Base-by-base conservation (phyloP, 140 eudicot species). In the Anethum foeniculum region DNA sequence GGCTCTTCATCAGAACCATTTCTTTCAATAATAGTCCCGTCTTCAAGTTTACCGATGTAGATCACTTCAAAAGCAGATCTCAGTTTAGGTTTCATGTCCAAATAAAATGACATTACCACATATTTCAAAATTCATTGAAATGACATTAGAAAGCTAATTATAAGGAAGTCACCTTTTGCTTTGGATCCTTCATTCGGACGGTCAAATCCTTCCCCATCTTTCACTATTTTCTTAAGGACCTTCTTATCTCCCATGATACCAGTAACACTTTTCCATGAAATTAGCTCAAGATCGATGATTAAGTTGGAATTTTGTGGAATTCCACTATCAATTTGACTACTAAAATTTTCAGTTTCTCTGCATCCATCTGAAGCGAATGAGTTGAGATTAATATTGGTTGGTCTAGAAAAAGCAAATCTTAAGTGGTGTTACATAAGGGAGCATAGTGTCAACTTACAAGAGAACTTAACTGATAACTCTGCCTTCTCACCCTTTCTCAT, bases 401-500 rank as follows among this genome's bases (percentile, higher is more conserved):
- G 72, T 43, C 7, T 1, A 21, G 32, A 9, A 54, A 77, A 43
- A n/a, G 56, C 19, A 74, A 74, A 43, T 7, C 49, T 72, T 36
- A 43, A 4, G 36, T 48, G 16, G 15, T 46, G n/a, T 44, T 72
- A 41, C 14, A 71, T 3, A 12, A 74, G 27, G 75, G 32, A 60
- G 44, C 41, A 73, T 12, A 46, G 79, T 25, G 64, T 64, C 64
- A 75, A 86, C 88, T 84, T 86, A 88, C 90, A 82, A 9, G 80
- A 82, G 38, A 80, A 80, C 87, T 89, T 93, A 27, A 93, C 94
- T 21, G 88, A 84, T 39, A 93, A 82, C 78, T 87, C 87, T 5
- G 86, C 88, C 77, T 88, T 90, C 84, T 93, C 97, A 43, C 93
- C 90, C 85, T 84, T 93, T 84, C 88, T 90, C 97, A 93, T 93